phyloP scores from a whole-genome alignment of 371 early-diverging fungal genomes.

The Circinella umbellata region DNA sequence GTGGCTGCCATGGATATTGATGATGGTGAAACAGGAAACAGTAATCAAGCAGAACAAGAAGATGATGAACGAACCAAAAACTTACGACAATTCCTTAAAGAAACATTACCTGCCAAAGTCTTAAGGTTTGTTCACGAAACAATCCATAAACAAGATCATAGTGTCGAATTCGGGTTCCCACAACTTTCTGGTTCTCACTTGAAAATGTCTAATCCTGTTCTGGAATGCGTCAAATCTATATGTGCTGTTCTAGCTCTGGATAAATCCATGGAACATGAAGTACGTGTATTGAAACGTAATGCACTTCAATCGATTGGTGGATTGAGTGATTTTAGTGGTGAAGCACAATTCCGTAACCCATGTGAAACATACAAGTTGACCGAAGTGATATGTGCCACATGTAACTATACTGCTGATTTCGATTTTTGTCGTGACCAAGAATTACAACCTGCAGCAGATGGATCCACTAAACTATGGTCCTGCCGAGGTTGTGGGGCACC shows the following conservation, averaged over 20 bases:
- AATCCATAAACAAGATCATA: constrained; percentile 31
- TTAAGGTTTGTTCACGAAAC: constrained; percentile 47
- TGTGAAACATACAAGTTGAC: constrained; percentile 78
- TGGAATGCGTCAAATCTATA: constrained; percentile 81
- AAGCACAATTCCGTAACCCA: constrained; percentile 79
- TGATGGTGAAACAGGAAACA: constrained; percentile 9
- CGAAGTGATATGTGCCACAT: constrained; percentile 88
- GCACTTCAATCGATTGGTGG: constrained; percentile 69
- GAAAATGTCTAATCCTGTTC: constrained; percentile 63
- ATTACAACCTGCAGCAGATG: constrained; percentile 56
- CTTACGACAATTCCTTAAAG: constrained; percentile 44
- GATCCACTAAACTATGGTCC: constrained; percentile 41
- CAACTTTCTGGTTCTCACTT: constrained; percentile 73
- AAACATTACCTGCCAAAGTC: constrained; percentile 53
- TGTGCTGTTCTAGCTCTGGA: constrained; percentile 80
- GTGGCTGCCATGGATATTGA: constrained; percentile 17
- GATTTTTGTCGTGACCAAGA: constrained; percentile 89
- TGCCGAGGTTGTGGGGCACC: constrained; percentile 76
- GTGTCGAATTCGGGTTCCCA: constrained; percentile 62
- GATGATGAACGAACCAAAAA: constrained; percentile 30
- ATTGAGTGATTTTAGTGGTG: constrained; percentile 79
- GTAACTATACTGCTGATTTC: constrained; percentile 82
- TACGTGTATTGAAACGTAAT: constrained; percentile 77
- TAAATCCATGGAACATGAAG: constrained; percentile 58
- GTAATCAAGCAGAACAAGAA: constrained; percentile 2